Evolutionary conservation across 2,329 filamentous ascomycete genomes (phyloP).

Genomic region (Trichoderma sp.): DNA sequence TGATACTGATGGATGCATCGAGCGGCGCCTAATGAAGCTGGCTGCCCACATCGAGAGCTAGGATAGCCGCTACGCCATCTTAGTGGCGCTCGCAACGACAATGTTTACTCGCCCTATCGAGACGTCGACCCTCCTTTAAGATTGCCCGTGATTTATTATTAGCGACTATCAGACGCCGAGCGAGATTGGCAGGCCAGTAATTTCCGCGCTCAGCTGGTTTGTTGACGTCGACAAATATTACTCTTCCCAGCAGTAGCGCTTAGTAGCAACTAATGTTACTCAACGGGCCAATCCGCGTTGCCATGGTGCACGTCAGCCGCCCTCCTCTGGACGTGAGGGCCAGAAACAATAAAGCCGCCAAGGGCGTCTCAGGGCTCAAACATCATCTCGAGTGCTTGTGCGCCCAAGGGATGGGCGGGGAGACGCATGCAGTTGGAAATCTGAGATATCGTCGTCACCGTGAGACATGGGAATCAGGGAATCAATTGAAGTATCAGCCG

Average conservation of each 20-base stretch:
- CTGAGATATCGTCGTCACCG: constrained; percentile 13
- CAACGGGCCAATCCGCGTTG: constrained; percentile 16
- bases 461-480: constrained; percentile 21
- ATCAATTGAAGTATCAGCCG: background rate
- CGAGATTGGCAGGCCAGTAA: constrained; percentile 23
- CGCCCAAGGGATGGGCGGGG: background rate
- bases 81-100: constrained; percentile 3
- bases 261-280: constrained; percentile 8
- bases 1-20: background rate
- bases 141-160: constrained; percentile 14
- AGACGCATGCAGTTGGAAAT: constrained; percentile 3
- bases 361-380: background rate
- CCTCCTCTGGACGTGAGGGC: background rate
- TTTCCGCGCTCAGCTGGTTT: constrained; percentile 18
- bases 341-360: constrained; percentile 5
- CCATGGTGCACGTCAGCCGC: constrained; percentile 23
- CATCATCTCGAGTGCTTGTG: background rate
- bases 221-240: constrained; percentile 26
- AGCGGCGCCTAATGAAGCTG: background rate
- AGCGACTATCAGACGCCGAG: constrained; percentile 7
- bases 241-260: constrained; percentile 19
- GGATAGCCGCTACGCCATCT: constrained; percentile 2
- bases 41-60: background rate
- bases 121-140: constrained; percentile 5
- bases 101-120: constrained; percentile 3